A percentile compares a stretch with the other conserved stretches of the same genome.
Evolutionary conservation across 2,329 filamentous ascomycete species (phyloP).

Genomic region (Penicillium olsonii): DNA sequence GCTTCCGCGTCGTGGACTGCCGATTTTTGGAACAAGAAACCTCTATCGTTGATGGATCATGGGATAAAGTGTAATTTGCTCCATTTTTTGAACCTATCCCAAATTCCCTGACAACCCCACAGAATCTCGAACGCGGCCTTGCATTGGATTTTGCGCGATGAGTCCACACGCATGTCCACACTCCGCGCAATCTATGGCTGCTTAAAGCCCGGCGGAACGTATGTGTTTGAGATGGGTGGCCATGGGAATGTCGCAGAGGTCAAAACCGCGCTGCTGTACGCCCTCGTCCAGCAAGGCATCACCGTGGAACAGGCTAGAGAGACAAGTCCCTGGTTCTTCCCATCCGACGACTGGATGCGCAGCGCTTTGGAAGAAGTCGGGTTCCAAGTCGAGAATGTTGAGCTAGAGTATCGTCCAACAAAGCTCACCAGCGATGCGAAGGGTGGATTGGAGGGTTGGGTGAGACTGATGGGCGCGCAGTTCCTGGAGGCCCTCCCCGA

Average conservation of each 20-base stretch:
- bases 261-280: conserved; percentile 57
- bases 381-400: conserved; percentile 54
- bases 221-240: conserved; percentile 72
- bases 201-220: conserved; percentile 57
- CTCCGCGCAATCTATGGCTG: conserved; percentile 56
- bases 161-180: conserved; percentile 50
- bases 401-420: conserved; percentile 68
- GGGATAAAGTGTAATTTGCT: conserved; percentile 53
- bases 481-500: conserved; percentile 58
- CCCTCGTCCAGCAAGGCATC: conserved; percentile 53
- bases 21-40: conserved; percentile 33
- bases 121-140: conserved; percentile 65
- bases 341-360: conserved; percentile 61
- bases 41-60: conserved; percentile 31
- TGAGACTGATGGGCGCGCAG: conserved; percentile 62
- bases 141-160: conserved; percentile 64
- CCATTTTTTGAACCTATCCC: not conserved
- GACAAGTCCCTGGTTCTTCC: conserved; percentile 71
- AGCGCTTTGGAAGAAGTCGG: conserved; percentile 39
- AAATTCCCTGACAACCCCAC: not conserved
- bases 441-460: conserved; percentile 67
- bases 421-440: conserved; percentile 40
- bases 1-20: conserved; percentile 39
- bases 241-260: conserved; percentile 69
- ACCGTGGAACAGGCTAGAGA: conserved; percentile 52